Percentiles rank a stretch among this genome's conserved stretches.
These are phyloP conservation scores for Yamadazyma takamatsuzukensis DNA, from an alignment of 805 yeast species.

Conservation along the genomic window DNA sequence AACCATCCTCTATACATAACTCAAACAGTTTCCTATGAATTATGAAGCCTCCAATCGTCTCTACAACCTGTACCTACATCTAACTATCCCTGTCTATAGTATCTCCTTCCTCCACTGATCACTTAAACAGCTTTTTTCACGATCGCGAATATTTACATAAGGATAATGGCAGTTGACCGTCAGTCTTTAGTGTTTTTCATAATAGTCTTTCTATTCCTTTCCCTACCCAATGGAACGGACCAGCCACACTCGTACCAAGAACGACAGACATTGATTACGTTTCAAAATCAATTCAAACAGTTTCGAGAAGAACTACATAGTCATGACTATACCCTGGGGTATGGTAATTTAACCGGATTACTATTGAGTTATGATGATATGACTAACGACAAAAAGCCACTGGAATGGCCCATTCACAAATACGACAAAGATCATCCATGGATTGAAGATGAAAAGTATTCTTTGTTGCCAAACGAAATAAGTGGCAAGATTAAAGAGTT, in stretches of 20 bases:
- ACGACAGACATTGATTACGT: conserved; percentile 20
- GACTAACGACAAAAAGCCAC: conserved; percentile 37
- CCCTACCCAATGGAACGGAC: conserved; percentile 26
- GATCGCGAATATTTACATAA: no score
- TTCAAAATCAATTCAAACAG: conserved; percentile 20
- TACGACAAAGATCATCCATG: conserved; percentile 39
- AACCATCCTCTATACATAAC: no score
- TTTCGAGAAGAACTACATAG: conserved; percentile 25
- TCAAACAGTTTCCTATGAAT: no score
- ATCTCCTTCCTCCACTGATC: no score
- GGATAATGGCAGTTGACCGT: conserved; percentile 28
- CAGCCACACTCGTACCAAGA: conserved; percentile 25
- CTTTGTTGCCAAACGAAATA: conserved; percentile 59
- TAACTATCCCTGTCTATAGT: no score
- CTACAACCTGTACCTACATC: no score
- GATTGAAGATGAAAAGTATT: conserved; percentile 46
- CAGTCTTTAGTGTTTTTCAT: conserved; percentile 33
- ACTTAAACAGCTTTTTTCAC: no score
- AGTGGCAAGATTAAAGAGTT: conserved; percentile 44
- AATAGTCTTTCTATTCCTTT: conserved; percentile 30
- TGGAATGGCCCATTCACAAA: conserved; percentile 57
- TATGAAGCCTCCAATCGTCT: no score
- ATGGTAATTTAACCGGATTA: conserved; percentile 74
- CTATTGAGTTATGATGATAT: conserved; percentile 61
- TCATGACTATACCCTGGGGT: conserved; percentile 48